Base-by-base conservation (phyloP, 495 filamentous ascomycete genomes). In the Hamigera avellanea region DNA sequence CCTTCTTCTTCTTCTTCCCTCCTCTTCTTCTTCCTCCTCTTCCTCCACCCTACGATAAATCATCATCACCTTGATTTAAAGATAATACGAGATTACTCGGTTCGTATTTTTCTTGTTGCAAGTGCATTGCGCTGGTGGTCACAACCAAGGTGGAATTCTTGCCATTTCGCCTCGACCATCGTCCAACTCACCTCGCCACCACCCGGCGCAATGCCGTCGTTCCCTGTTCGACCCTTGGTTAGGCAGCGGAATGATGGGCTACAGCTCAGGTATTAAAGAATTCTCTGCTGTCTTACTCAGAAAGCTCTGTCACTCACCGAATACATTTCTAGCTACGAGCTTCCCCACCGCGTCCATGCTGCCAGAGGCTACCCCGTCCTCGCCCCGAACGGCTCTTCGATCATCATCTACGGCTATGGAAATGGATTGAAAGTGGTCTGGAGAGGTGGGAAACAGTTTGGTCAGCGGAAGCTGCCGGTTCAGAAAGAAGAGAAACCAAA, bases 361-460 rank as follows among this genome's bases (percentile, higher is more conserved):
- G 74, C 82, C 21, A 74, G 80, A 52, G 67, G 73, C 35, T 93
- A 93, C 52, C 86, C 87, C 6, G 57, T 86, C 16, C 68, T 66
- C 36, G 75, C 86, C 6, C 78, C 83, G 5, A 91, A 93, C 54
- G 86, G 85, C 46, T 88, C 87, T 7, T 82, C 77, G 1, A 72
- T 95, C 50, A 70, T 93, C 35, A 50, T 93, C 19, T 89, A 91
- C 52, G 86, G 80, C 36, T 79, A 91, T 42, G 79, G 86, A 25
- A 78, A 74, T 50, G 87, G 87, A 16, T 38, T 93, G 19, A 78
- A 76, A 26, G 56, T 93, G 16, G 45, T 87, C 16, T 95, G 87
- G 87, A 70, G 81, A 50, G 87, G 86, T 39, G 87, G 87, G 14
- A 69, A 63, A 18, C 61, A 68, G 14, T 76, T 86, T 40, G 78